Evolutionary conservation across 768 basidiomycete genomes (phyloP).

Genomic region (Butyriboletus loyo): DNA sequence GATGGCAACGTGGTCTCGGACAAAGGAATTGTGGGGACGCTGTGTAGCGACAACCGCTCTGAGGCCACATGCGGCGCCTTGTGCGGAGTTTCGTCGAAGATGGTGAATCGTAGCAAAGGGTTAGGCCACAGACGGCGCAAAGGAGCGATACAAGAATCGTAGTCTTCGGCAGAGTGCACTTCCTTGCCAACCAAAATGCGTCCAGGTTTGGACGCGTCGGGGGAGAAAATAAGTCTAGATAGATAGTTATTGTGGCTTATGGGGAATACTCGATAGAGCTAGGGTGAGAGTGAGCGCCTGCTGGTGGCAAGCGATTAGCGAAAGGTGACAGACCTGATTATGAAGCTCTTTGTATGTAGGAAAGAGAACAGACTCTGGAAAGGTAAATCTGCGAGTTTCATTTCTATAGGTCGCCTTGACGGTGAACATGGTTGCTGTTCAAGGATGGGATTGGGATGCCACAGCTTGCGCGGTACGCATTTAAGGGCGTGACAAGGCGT

Average conservation of each 20-base stretch:
- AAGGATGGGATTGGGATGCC: constrained; percentile 13
- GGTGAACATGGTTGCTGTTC: constrained; percentile 55
- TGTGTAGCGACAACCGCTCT: constrained; percentile 8
- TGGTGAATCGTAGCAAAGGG: constrained; percentile 59
- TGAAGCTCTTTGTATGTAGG: constrained; percentile 62
- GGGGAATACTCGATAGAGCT: constrained; percentile 74
- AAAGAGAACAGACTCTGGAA: constrained; percentile 49
- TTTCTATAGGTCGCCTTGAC: constrained; percentile 74
- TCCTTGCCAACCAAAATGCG: constrained; percentile 63
- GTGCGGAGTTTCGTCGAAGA: constrained; percentile 50
- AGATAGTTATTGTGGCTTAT: constrained; percentile 58
- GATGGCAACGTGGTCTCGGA: neutral
- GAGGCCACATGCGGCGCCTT: constrained; percentile 26
- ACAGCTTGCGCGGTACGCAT: constrained; percentile 17
- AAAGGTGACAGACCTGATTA: constrained; percentile 49
- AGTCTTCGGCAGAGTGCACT: constrained; percentile 58
- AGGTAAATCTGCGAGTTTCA: constrained; percentile 68
- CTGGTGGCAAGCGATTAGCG: neutral
- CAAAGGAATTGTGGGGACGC: neutral
- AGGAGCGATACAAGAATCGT: constrained; percentile 45
- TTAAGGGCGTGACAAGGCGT: constrained; percentile 24
- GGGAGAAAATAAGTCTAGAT: constrained; percentile 68
- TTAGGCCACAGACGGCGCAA: constrained; percentile 55
- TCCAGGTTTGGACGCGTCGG: constrained; percentile 48
- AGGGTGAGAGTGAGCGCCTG: constrained; percentile 21